Conservation (phyloP, 768 basidiomycete species). For the Pleurotus ostreatus region DNA sequence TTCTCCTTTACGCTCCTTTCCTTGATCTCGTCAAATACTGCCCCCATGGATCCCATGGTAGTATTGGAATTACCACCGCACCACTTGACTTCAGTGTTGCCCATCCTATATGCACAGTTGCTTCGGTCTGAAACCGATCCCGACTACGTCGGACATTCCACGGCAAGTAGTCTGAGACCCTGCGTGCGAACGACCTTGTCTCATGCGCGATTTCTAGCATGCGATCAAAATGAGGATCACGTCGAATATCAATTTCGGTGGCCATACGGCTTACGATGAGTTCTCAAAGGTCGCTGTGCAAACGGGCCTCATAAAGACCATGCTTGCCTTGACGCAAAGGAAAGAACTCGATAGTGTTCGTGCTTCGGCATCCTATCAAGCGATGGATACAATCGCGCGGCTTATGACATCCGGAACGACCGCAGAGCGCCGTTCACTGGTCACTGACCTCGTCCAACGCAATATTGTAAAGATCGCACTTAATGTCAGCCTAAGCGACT, state of each 20-base stretch:
- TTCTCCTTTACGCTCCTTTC: too few species aligned
- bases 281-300: conserved; percentile 20
- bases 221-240: conserved; percentile 1
- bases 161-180: not conserved
- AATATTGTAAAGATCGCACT: conserved; percentile 18
- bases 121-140: not conserved
- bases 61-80: too few species aligned
- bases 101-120: too few species aligned
- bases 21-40: too few species aligned
- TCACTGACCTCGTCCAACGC: conserved; percentile 20
- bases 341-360: conserved; percentile 10
- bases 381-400: conserved; percentile 15
- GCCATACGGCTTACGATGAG: conserved; percentile 15
- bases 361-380: conserved; percentile 19
- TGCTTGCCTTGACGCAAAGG: conserved; percentile 19
- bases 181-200: not conserved
- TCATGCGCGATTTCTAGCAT: conserved; percentile 2
- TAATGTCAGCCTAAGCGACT: conserved; percentile 13
- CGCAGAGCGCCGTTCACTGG: conserved; percentile 16
- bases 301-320: conserved; percentile 22
- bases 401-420: conserved; percentile 17
- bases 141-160: not conserved
- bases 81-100: too few species aligned
- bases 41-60: too few species aligned
- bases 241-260: conserved; percentile 1